Base-by-base conservation (phyloP, 306 rosid genomes). In the Lathyrus tuberosus region DNA sequence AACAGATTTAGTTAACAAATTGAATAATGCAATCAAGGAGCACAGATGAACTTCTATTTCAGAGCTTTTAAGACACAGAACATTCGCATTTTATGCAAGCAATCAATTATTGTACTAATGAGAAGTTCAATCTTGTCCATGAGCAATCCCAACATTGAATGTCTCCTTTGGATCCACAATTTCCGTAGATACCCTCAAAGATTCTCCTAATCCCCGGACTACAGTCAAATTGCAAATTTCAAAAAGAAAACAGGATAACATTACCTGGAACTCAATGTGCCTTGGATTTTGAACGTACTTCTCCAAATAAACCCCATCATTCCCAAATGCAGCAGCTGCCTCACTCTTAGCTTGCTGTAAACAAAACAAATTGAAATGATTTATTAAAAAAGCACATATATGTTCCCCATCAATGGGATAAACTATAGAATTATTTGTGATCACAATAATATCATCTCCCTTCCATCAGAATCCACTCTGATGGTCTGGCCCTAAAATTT, bases 261-360 rank as follows among this genome's bases (percentile, higher is more conserved):
- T 68, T 85, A 94, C 99, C 99, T 88, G 97, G 84, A 94, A 94
- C 80, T 94, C 99, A 75, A 94, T 91, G 78, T 94, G 99, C 82
- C 99, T 94, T 63, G 99, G 99, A 68, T 91, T 94, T 82, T 87
- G 95, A 67, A 94, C 52, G 77, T 91, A 94, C 88, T 94, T 94
- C 79, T 94, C 99, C 86, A 94, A 82, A 84, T 94, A 94, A 81
- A 91, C 97, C 54, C 99, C 99, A 76, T 94, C 97, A 67, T 94
- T 94, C 62, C 97, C 99, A 87, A 94, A 94, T 41, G 99, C 99
- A 81, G 97, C 97, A 14, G 95, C 99, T 68, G 99, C 99, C 82
- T 94, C 99, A 65, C 95, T 91, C 83, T 89, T 94, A 42, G 99
- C 99, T 94, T 89, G 97, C 99, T 94, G 95, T 73, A 81, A 83